These are phyloP conservation scores for Annulohypoxylon bovei DNA, from an alignment of 495 filamentous ascomycete genomes.

Conservation along the genomic window DNA sequence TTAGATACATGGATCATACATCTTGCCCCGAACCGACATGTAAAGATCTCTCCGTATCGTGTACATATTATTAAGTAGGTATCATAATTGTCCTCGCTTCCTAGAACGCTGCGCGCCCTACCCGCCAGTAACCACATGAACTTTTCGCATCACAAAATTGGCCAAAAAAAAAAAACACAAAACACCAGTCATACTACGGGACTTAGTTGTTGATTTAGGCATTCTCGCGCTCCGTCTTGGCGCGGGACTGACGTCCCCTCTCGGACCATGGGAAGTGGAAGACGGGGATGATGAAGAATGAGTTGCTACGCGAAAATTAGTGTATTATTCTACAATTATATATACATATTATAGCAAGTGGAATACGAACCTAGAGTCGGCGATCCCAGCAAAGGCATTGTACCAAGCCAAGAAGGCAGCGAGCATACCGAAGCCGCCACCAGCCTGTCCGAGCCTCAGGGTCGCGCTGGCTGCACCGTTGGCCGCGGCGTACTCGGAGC, in stretches of 20 bases:
- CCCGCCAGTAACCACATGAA: not conserved
- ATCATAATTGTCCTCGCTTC: conserved; percentile 12
- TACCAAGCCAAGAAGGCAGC: conserved; percentile 96
- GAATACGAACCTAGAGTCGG: conserved; percentile 77
- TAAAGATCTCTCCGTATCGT: not conserved
- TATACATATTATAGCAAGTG: not conserved
- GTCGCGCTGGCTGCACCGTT: conserved; percentile 40
- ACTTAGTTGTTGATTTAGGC: conserved; percentile 39
- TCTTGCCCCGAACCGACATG: not conserved
- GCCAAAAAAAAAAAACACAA: conserved; percentile 6
- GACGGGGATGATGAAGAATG: conserved; percentile 96
- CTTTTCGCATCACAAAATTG: not conserved
- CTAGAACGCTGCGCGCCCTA: conserved; percentile 10
- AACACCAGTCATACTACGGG: too few relatives aligned
- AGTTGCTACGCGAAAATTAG: conserved; percentile 62
- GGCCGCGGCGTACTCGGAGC: conserved; percentile 69
- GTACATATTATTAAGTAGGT: conserved; percentile 18
- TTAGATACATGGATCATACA: not conserved
- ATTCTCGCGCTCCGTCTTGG: conserved; percentile 48
- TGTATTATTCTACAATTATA: not conserved
- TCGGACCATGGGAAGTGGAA: conserved; percentile 97
- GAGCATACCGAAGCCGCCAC: conserved; percentile 87
- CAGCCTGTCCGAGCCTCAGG: conserved; percentile 72
- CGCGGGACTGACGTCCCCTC: conserved; percentile 73
- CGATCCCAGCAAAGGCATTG: conserved; percentile 95